phyloP scores from a whole-genome alignment of 768 basidiomycete species.

The Lyophyllum shimeji region DNA sequence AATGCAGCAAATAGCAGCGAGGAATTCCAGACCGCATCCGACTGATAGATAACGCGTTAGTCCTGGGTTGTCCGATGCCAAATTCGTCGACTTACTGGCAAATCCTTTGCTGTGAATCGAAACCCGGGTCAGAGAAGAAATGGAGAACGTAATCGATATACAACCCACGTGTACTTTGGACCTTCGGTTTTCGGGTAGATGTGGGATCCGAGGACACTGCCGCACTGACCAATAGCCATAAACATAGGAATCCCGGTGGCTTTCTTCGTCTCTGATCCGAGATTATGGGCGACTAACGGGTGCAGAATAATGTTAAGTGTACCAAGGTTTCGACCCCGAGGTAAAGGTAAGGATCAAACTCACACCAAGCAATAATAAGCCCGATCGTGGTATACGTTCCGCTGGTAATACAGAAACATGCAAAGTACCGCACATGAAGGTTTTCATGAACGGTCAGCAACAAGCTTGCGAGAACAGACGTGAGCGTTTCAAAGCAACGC shows the following conservation, averaged over 20 bases:
- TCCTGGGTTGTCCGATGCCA: background rate
- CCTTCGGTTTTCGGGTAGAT: slow-evolving; percentile 65
- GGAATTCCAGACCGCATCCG: slow-evolving; percentile 51
- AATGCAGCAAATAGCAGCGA: slow-evolving; percentile 52
- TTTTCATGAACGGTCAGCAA: slow-evolving; percentile 55
- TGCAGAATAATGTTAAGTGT: slow-evolving; percentile 1
- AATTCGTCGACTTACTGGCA: slow-evolving; percentile 36
- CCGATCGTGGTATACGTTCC: slow-evolving; percentile 80
- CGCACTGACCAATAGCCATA: slow-evolving; percentile 80
- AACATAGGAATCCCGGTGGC: slow-evolving; percentile 77
- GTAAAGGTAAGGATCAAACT: slow-evolving; percentile 22
- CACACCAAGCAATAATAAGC: slow-evolving; percentile 76
- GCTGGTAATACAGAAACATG: slow-evolving; percentile 73
- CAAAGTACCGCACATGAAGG: slow-evolving; percentile 70
- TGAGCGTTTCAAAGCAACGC: background rate
- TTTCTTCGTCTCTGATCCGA: slow-evolving; percentile 76
- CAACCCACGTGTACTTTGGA: slow-evolving; percentile 61
- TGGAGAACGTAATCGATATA: background rate
- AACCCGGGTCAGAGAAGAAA: background rate
- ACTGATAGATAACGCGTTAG: slow-evolving; percentile 27
- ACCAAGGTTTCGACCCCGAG: background rate
- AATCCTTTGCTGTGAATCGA: slow-evolving; percentile 51
- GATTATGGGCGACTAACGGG: slow-evolving; percentile 61
- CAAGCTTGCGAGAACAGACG: slow-evolving; percentile 34
- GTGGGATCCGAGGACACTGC: slow-evolving; percentile 74